Conservation (phyloP, 306 rosid genomes). For the Dryas alaskensis region DNA sequence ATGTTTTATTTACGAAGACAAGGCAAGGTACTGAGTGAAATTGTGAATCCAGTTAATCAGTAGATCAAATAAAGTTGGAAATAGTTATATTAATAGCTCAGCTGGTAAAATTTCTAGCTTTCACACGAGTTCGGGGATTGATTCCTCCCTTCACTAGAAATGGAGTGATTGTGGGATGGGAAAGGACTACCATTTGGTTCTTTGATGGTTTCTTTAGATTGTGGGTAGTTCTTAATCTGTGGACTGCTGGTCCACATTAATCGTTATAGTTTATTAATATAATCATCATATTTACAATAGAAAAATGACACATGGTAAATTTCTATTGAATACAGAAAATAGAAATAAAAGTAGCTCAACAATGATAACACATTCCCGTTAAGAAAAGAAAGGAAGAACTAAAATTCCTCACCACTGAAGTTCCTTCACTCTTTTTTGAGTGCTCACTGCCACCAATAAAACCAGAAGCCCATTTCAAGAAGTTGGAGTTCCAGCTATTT, state of each 20-base stretch:
- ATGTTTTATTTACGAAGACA: neutral
- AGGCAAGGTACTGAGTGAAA: neutral
- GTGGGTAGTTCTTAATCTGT: too few species aligned
- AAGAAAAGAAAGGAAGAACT: slow-evolving; percentile 11
- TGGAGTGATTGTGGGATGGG: too few species aligned
- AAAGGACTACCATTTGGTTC: too few species aligned
- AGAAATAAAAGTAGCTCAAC: neutral
- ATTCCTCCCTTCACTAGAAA: too few species aligned
- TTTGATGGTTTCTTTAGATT: too few species aligned
- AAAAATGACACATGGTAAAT: neutral
- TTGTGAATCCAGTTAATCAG: neutral
- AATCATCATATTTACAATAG: too few species aligned
- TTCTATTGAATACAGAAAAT: neutral
- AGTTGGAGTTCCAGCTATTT: slow-evolving; percentile 78
- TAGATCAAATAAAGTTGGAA: too few species aligned
- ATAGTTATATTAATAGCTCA: too few species aligned
- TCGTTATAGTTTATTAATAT: too few species aligned
- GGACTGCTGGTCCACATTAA: too few species aligned
- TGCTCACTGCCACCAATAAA: slow-evolving; percentile 65
- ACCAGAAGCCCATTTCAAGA: slow-evolving; percentile 93
- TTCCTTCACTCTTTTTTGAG: slow-evolving; percentile 53
- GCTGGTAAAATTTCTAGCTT: too few species aligned
- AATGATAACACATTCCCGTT: neutral
- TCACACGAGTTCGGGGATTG: too few species aligned
- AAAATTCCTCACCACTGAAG: slow-evolving; percentile 46